A percentile compares a stretch with the other conserved stretches of the same genome.
These are phyloP conservation scores for Tulasnella sp. DNA, from an alignment of 768 basidiomycete genomes.

Conservation along the genomic window DNA sequence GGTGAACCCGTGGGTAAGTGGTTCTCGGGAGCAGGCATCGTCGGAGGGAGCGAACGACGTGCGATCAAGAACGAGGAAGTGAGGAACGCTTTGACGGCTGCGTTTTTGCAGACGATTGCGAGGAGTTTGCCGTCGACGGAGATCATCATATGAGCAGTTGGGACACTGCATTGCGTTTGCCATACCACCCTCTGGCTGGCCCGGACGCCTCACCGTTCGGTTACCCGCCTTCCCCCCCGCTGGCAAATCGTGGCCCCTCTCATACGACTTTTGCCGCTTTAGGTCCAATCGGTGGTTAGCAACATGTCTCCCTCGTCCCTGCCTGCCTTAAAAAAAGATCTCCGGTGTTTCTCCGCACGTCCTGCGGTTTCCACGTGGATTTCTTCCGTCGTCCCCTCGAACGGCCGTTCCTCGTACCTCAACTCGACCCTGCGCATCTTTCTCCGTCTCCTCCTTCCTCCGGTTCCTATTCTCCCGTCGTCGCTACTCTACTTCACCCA, in stretches of 20 bases:
- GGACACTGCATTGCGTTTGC: background rate
- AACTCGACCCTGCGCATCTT: background rate
- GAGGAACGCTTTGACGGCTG: background rate
- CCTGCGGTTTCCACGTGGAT: background rate
- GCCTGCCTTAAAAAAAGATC: background rate
- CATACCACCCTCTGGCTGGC: no score
- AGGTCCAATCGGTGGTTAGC: background rate
- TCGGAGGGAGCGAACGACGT: background rate
- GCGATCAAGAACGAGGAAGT: conserved; percentile 7
- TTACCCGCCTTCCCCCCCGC: background rate
- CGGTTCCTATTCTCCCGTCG: background rate
- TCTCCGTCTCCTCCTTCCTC: background rate
- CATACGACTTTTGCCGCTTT: background rate
- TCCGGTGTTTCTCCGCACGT: background rate
- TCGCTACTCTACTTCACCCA: background rate
- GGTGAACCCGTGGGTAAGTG: background rate
- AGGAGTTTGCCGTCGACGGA: conserved; percentile 5
- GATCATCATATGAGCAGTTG: background rate
- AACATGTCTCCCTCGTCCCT: background rate
- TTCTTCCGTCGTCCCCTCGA: background rate
- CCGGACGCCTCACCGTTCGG: no score
- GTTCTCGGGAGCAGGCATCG: background rate
- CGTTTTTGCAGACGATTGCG: background rate
- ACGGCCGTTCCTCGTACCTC: background rate
- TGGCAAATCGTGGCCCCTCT: background rate